Evolutionary conservation across 108 stramenopile species (phyloP).

Genomic region (Nannochloropsis granulata): DNA sequence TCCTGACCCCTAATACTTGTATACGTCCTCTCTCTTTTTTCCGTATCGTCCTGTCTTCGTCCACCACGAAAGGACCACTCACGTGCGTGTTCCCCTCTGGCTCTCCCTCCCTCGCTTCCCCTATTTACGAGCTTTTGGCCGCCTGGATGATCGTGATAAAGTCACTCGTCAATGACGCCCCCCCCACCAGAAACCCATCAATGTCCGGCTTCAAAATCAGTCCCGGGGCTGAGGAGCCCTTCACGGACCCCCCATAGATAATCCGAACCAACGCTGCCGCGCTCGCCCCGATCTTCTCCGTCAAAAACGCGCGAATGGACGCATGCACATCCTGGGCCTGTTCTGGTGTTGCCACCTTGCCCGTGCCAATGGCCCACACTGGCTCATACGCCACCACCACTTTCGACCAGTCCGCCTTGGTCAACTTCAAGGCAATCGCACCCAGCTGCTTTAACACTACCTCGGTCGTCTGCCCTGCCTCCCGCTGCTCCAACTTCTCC

Average conservation of each 20-base stretch:
- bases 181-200: conserved; percentile 99
- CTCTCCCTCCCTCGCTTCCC: not conserved
- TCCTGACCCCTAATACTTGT: too few species aligned
- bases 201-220: conserved; percentile 89
- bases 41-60: too few species aligned
- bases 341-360: conserved; percentile 61
- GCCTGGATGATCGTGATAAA: not conserved
- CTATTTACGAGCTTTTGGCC: not conserved
- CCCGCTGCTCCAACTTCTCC: conserved; percentile 94
- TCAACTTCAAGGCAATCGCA: conserved; percentile 42
- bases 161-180: conserved; percentile 65
- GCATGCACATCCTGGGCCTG: conserved; percentile 98
- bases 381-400: conserved; percentile 83
- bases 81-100: too few species aligned
- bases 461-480: conserved; percentile 68
- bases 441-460: conserved; percentile 50
- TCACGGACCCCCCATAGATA: conserved; percentile 32
- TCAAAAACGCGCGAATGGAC: conserved; percentile 73
- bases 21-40: too few species aligned
- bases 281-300: conserved; percentile 50
- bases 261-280: conserved; percentile 1
- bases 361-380: conserved; percentile 95
- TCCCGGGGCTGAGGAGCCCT: conserved; percentile 49
- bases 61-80: too few species aligned
- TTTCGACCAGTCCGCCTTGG: conserved; percentile 59